These are phyloP conservation scores for Rhizophagus prolifer DNA, from an alignment of 192 early-diverging fungal species.

Conservation along the genomic window DNA sequence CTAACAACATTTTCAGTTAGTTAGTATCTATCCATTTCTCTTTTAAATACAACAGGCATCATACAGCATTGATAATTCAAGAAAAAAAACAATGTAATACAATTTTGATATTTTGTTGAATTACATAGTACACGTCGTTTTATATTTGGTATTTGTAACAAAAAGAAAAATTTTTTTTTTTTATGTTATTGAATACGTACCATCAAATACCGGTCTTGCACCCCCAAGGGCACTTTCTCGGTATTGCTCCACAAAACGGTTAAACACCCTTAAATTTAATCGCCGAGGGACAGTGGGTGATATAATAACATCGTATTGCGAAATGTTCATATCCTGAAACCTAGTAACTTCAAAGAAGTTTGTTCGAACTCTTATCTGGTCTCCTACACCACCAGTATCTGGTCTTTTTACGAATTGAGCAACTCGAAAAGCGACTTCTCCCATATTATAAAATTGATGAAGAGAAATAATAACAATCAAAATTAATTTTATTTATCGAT, in stretches of 20 bases:
- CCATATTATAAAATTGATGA: background rate
- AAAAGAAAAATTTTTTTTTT: no score
- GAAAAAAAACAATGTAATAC: no score
- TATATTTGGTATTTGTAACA: no score
- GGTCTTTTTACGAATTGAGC: constrained; percentile 48
- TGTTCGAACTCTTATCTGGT: constrained; percentile 41
- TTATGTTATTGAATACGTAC: background rate
- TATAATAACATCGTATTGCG: constrained; percentile 85
- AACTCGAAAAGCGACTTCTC: background rate
- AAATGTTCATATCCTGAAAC: constrained; percentile 63
- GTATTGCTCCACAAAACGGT: constrained; percentile 57
- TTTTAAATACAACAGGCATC: no score
- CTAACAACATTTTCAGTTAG: constrained; percentile 59
- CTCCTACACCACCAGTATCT: constrained; percentile 46
- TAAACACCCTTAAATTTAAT: constrained; percentile 67
- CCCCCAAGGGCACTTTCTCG: constrained; percentile 55
- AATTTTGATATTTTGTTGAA: no score
- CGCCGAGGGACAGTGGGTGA: constrained; percentile 72
- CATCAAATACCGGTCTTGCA: constrained; percentile 74
- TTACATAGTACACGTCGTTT: no score
- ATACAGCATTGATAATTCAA: no score
- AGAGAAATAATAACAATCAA: no score
- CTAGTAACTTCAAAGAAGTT: constrained; percentile 80
- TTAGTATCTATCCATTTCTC: no score
- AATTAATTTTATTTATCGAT: no score